Conservation (phyloP, 768 basidiomycete species). For the Clitopilus passeckerianus region DNA sequence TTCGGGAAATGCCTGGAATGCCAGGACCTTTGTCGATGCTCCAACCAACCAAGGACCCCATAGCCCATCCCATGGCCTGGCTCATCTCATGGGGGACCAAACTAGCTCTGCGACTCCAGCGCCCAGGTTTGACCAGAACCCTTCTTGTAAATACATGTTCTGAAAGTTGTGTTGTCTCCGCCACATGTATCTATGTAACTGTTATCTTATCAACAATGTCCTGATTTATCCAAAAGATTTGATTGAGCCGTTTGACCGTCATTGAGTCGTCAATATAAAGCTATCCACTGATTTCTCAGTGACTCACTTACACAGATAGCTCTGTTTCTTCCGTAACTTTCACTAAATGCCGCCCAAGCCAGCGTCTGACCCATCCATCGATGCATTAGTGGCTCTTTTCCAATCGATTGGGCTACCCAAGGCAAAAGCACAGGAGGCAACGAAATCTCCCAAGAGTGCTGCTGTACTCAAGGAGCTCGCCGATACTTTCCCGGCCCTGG, state of each 20-base stretch:
- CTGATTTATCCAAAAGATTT: neutral
- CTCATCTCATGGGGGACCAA: neutral
- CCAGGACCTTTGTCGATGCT: neutral
- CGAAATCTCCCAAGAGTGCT: slow-evolving; percentile 76
- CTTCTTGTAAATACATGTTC: neutral
- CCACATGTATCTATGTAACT: neutral
- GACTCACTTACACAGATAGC: neutral
- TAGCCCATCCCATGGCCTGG: neutral
- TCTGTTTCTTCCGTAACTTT: neutral
- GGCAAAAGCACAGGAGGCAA: slow-evolving; percentile 77
- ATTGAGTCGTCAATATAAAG: neutral
- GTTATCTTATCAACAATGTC: neutral
- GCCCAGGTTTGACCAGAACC: neutral
- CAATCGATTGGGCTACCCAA: slow-evolving; percentile 72
- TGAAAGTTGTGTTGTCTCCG: neutral
- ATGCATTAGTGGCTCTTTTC: slow-evolving; percentile 48
- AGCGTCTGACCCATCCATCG: slow-evolving; percentile 16
- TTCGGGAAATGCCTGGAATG: neutral
- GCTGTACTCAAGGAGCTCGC: slow-evolving; percentile 66
- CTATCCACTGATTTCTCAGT: neutral
- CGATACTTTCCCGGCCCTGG: slow-evolving; percentile 42
- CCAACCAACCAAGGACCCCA: neutral
- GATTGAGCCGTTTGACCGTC: neutral
- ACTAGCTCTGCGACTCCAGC: neutral
- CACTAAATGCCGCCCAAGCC: slow-evolving; percentile 20